Evolutionary conservation across 768 basidiomycete genomes (phyloP).

Genomic region (Lanmaoa pseudosensibilis): DNA sequence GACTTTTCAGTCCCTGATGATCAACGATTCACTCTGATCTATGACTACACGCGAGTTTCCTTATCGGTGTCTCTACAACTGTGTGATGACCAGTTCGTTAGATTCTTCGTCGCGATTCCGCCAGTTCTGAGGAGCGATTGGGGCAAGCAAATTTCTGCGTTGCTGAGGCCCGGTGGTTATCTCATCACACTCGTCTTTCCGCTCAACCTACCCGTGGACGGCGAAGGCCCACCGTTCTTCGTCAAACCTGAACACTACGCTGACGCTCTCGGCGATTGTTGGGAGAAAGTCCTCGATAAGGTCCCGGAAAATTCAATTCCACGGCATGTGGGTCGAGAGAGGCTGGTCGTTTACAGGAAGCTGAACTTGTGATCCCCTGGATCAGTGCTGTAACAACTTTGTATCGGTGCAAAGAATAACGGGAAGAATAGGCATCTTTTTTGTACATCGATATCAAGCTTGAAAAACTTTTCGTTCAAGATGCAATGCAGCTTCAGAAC

Average conservation of each 20-base stretch:
- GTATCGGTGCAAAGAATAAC: too few relatives aligned
- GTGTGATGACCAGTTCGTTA: background rate
- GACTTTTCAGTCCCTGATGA: slow-evolving; percentile 13
- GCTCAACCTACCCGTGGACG: slow-evolving; percentile 42
- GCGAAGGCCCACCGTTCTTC: slow-evolving; percentile 64
- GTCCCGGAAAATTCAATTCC: slow-evolving; percentile 45
- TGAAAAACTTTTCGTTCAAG: background rate
- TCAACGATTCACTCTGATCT: slow-evolving; percentile 19
- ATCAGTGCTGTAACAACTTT: background rate
- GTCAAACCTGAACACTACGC: slow-evolving; percentile 58
- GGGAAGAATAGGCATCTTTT: background rate
- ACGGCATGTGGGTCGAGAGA: slow-evolving; percentile 48
- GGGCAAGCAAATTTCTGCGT: slow-evolving; percentile 54
- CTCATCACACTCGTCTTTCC: slow-evolving; percentile 64
- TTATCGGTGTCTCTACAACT: background rate
- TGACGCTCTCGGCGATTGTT: slow-evolving; percentile 47
- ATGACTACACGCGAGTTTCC: slow-evolving; percentile 14
- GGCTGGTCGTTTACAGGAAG: slow-evolving; percentile 42
- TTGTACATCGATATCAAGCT: background rate
- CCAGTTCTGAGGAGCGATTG: slow-evolving; percentile 52
- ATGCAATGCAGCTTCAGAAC: too few relatives aligned
- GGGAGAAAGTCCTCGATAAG: slow-evolving; percentile 55
- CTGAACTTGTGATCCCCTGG: background rate
- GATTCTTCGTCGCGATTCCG: slow-evolving; percentile 68
- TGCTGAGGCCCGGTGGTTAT: slow-evolving; percentile 62